Conservation (phyloP, 768 basidiomycete genomes). For the Dioszegia crocea region DNA sequence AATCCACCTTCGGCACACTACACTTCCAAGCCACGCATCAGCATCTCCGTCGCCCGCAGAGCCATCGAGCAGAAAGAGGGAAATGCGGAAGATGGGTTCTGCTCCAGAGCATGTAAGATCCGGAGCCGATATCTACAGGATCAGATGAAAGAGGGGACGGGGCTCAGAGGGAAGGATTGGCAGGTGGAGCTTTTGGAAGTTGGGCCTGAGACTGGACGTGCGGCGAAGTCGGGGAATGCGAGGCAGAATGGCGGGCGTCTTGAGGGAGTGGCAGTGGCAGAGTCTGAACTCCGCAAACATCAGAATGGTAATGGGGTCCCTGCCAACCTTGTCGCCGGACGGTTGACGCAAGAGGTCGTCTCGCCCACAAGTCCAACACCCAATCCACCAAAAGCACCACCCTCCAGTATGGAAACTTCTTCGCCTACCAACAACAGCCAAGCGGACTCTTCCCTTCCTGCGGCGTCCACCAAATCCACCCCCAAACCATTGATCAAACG, state of each 20-base stretch:
- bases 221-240: neutral
- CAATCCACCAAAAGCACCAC: no score
- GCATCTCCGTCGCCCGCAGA: constrained; percentile 23
- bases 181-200: constrained; percentile 4
- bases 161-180: constrained; percentile 9
- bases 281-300: neutral
- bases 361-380: no score
- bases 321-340: no score
- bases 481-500: neutral
- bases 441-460: neutral
- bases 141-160: constrained; percentile 15
- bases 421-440: no score
- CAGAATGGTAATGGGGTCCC: no score
- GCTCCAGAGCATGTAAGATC: constrained; percentile 25
- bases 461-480: neutral
- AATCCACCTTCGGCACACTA: constrained; percentile 32
- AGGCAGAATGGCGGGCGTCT: neutral
- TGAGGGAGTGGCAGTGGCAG: neutral
- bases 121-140: constrained; percentile 39
- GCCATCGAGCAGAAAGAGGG: constrained; percentile 30
- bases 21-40: constrained; percentile 17
- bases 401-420: no score
- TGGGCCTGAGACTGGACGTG: neutral
- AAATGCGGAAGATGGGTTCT: constrained; percentile 45
- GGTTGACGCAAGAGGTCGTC: no score